Percentiles rank a stretch among this genome's conserved stretches.
phyloP scores from a whole-genome alignment of 1,284 basidiomycete species.

The Exobasidium rhododendri region DNA sequence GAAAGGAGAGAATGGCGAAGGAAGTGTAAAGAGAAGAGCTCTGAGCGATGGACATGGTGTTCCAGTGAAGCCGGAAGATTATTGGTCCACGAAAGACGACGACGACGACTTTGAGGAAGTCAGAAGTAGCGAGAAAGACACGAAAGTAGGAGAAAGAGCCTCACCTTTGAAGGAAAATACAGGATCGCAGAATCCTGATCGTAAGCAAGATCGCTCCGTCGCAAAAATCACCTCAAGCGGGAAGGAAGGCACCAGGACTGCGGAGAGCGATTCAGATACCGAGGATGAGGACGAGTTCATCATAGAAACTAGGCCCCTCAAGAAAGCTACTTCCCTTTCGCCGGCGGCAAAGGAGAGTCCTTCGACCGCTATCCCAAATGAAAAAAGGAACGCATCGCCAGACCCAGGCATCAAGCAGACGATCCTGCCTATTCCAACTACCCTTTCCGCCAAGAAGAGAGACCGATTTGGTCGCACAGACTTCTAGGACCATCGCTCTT shows the following conservation, averaged over 20 bases:
- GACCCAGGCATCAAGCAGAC: neutral
- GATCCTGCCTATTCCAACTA: neutral
- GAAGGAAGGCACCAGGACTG: neutral
- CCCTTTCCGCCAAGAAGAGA: neutral
- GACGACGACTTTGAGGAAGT: neutral
- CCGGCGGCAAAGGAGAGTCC: neutral
- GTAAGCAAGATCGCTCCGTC: neutral
- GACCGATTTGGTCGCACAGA: constrained; percentile 10
- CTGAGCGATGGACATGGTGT: neutral
- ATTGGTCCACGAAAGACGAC: neutral
- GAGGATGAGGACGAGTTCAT: neutral
- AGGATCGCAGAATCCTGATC: too few relatives aligned
- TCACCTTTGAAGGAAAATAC: too few relatives aligned
- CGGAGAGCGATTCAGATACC: constrained; percentile 6
- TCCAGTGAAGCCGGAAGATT: constrained; percentile 4
- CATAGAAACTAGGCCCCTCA: neutral
- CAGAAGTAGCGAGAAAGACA: neutral
- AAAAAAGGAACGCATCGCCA: neutral
- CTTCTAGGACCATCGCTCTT: too few relatives aligned
- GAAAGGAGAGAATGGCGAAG: neutral
- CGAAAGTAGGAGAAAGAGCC: too few relatives aligned
- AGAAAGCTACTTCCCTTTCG: neutral
- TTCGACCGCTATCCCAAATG: too few relatives aligned
- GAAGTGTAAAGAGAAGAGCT: neutral
- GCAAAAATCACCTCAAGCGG: neutral